These are phyloP conservation scores for Annulohypoxylon maeteangense DNA, from an alignment of 495 filamentous ascomycete species.

Conservation along the genomic window DNA sequence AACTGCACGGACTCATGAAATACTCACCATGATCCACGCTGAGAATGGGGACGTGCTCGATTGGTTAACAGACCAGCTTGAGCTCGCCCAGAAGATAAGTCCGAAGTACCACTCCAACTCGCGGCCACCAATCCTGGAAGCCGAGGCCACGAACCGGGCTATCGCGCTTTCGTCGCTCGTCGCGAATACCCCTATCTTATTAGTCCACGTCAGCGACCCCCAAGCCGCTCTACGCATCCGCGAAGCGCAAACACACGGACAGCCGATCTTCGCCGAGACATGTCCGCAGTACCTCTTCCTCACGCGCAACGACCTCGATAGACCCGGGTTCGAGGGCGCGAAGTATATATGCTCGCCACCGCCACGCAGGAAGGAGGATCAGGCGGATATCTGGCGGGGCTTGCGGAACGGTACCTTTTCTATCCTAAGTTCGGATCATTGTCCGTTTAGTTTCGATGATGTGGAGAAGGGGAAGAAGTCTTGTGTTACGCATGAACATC, in stretches of 20 bases:
- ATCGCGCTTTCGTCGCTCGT: constrained; percentile 65
- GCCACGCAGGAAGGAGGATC: constrained; percentile 51
- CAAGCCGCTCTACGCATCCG: constrained; percentile 64
- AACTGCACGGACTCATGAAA: background rate
- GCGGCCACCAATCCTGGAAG: background rate
- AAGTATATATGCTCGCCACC: constrained; percentile 64
- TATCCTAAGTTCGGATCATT: background rate
- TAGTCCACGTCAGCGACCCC: constrained; percentile 68
- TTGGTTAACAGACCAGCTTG: background rate
- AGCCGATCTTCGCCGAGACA: constrained; percentile 71
- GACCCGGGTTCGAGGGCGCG: constrained; percentile 64
- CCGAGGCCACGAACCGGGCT: constrained; percentile 55
- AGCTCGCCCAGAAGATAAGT: background rate
- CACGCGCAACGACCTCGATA: constrained; percentile 61
- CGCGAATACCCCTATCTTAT: constrained; percentile 62
- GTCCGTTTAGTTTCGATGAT: background rate
- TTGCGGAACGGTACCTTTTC: background rate
- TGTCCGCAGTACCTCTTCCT: constrained; percentile 75
- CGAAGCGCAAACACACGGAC: constrained; percentile 63
- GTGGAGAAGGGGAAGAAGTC: background rate
- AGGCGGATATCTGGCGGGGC: constrained; percentile 47
- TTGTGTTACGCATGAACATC: background rate
- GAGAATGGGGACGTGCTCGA: background rate
- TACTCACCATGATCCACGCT: background rate
- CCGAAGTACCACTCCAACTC: background rate